Evolutionary conservation across 2,329 filamentous ascomycete genomes (phyloP).

Genomic region (Ophiostoma australiae): DNA sequence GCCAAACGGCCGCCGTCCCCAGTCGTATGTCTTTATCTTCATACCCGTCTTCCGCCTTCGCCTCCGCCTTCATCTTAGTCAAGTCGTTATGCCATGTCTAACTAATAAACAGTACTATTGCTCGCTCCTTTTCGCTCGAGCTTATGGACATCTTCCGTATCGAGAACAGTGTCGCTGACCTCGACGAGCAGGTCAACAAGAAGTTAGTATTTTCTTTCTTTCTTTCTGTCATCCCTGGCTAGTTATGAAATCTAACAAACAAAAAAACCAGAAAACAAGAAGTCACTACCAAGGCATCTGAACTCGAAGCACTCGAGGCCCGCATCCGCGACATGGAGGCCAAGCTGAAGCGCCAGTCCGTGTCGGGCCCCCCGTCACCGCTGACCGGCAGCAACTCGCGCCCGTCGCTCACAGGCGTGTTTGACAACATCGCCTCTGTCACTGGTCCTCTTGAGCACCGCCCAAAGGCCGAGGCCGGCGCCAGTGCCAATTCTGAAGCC

Average conservation of each 20-base stretch:
- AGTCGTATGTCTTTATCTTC: constrained; percentile 59
- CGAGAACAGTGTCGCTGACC: constrained; percentile 67
- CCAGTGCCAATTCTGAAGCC: constrained; percentile 22
- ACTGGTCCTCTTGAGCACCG: constrained; percentile 25
- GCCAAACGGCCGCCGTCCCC: constrained; percentile 69
- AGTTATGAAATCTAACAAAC: not conserved
- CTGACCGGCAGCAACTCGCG: constrained; percentile 27
- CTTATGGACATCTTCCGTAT: constrained; percentile 87
- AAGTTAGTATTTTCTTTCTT: constrained; percentile 56
- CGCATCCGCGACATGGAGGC: constrained; percentile 81
- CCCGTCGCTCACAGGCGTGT: constrained; percentile 32
- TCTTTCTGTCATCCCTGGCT: too few species aligned
- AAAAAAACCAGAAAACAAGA: constrained; percentile 63
- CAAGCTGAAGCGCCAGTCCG: constrained; percentile 50
- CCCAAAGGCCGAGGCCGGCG: constrained; percentile 21
- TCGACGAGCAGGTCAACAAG: constrained; percentile 70
- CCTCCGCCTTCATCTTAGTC: too few species aligned
- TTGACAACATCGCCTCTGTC: constrained; percentile 31
- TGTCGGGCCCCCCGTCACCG: not conserved
- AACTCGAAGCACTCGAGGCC: constrained; percentile 81
- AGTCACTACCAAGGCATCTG: constrained; percentile 66
- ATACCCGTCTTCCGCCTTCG: too few species aligned
- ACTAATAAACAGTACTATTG: constrained; percentile 63
- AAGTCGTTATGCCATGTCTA: too few species aligned
- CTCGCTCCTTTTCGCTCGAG: constrained; percentile 78